Evolutionary conservation across 371 early-diverging fungal genomes (phyloP).

Genomic region (Mortierella sp.): DNA sequence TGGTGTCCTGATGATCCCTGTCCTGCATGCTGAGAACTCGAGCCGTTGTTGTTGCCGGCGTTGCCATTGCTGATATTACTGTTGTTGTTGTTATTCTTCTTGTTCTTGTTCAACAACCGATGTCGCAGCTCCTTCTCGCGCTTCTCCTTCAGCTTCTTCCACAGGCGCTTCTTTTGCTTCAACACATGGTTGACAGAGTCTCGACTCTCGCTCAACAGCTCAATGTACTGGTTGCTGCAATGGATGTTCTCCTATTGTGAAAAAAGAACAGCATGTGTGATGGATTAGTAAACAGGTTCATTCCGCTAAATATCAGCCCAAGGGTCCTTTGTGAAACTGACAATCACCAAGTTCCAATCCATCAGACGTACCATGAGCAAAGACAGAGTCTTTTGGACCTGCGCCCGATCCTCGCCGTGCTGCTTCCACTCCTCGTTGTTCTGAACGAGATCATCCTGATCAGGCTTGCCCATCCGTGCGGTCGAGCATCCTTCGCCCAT

Average conservation of each 20-base stretch:
- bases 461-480: slow-evolving; percentile 46
- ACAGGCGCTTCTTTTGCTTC: slow-evolving; percentile 38
- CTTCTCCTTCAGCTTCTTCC: slow-evolving; percentile 54
- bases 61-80: not conserved
- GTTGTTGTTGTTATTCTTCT: slow-evolving; percentile 6
- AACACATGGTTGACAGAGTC: slow-evolving; percentile 53
- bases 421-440: slow-evolving; percentile 50
- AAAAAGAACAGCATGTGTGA: not conserved
- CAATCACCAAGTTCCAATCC: not conserved
- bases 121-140: slow-evolving; percentile 43
- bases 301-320: not conserved
- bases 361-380: slow-evolving; percentile 41
- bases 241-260: slow-evolving; percentile 46
- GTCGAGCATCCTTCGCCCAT: slow-evolving; percentile 55
- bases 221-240: slow-evolving; percentile 57
- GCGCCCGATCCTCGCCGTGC: slow-evolving; percentile 46
- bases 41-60: not conserved
- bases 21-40: slow-evolving; percentile 8
- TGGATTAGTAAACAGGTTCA: not conserved
- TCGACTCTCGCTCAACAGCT: slow-evolving; percentile 49
- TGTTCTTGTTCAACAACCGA: slow-evolving; percentile 34
- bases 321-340: not conserved
- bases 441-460: slow-evolving; percentile 33
- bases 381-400: slow-evolving; percentile 48
- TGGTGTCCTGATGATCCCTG: slow-evolving; percentile 8